Evolutionary conservation across 495 filamentous ascomycete genomes (phyloP).

Genomic region (Paragyromitra xinjiangensis): DNA sequence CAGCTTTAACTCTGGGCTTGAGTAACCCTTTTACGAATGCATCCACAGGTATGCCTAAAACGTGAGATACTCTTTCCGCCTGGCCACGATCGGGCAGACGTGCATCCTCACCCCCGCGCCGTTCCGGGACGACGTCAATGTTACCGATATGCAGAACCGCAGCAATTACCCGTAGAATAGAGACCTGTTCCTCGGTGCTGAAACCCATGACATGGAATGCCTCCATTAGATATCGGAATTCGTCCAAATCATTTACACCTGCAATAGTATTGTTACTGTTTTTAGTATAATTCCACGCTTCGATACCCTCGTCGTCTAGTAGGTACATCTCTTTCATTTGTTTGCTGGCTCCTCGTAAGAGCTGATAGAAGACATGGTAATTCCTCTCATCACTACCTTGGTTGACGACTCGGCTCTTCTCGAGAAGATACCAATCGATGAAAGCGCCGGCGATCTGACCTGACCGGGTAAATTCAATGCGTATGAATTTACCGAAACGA

Average conservation of each 20-base stretch:
- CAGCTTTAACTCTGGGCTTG: slow-evolving; percentile 92
- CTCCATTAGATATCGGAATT: slow-evolving; percentile 89
- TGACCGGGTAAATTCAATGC: slow-evolving; percentile 90
- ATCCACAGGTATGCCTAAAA: slow-evolving; percentile 84
- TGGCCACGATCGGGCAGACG: slow-evolving; percentile 76
- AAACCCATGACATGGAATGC: slow-evolving; percentile 97
- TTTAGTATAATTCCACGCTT: slow-evolving; percentile 90
- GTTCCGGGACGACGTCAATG: slow-evolving; percentile 86
- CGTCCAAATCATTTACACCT: slow-evolving; percentile 88
- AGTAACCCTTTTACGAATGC: slow-evolving; percentile 87
- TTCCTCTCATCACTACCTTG: slow-evolving; percentile 88
- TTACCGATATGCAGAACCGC: slow-evolving; percentile 95
- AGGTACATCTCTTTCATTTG: slow-evolving; percentile 78
- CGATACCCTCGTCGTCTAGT: slow-evolving; percentile 73
- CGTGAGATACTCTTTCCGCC: slow-evolving; percentile 76
- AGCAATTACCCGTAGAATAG: slow-evolving; percentile 86
- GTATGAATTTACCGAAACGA: slow-evolving; percentile 98
- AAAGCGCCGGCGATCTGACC: slow-evolving; percentile 95
- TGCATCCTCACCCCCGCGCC: slow-evolving; percentile 88
- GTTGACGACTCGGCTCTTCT: slow-evolving; percentile 94
- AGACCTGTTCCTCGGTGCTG: slow-evolving; percentile 80
- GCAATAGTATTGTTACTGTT: slow-evolving; percentile 89
- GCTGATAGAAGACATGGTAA: slow-evolving; percentile 98
- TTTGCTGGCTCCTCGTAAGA: slow-evolving; percentile 81
- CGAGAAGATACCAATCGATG: slow-evolving; percentile 98